These are phyloP conservation scores for Pelargonium fulgidum DNA, from an alignment of 441 rosid genomes.

Conservation along the genomic window DNA sequence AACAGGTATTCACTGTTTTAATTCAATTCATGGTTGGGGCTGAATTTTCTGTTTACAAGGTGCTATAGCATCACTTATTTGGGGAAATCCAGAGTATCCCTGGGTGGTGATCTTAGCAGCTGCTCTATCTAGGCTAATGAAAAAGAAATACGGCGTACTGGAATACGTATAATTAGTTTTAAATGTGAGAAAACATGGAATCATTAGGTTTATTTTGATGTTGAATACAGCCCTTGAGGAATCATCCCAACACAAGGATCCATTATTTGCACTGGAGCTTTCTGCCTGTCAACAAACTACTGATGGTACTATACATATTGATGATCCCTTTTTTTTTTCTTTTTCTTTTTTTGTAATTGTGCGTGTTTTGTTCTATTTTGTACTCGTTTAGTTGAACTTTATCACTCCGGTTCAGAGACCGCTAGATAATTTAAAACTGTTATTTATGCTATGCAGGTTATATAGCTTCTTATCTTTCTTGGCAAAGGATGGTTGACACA, in stretches of 20 bases:
- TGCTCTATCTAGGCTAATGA: background rate
- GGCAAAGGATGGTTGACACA: constrained; percentile 55
- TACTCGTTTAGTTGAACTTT: background rate
- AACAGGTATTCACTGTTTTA: constrained; percentile 32
- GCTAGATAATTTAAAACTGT: constrained; percentile 1
- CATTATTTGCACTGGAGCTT: constrained; percentile 45
- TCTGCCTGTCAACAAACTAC: constrained; percentile 24
- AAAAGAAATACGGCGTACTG: background rate
- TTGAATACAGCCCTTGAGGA: constrained; percentile 42
- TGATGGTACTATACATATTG: constrained; percentile 25
- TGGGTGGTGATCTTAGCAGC: constrained; percentile 9
- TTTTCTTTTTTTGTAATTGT: background rate
- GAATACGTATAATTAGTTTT: background rate
- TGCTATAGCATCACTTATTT: background rate
- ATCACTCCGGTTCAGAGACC: background rate
- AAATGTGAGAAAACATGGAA: background rate
- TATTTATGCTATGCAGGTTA: constrained; percentile 29
- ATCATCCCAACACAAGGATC: constrained; percentile 36
- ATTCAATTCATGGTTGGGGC: background rate
- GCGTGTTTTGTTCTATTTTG: background rate
- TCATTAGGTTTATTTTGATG: constrained; percentile 20
- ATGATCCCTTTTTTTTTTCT: too few species aligned
- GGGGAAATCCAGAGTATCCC: background rate
- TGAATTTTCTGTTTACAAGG: constrained; percentile 6
- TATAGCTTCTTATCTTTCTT: constrained; percentile 29